These are phyloP conservation scores for Alternaria infectoria DNA, from an alignment of 2,329 filamentous ascomycete species.

Conservation along the genomic window DNA sequence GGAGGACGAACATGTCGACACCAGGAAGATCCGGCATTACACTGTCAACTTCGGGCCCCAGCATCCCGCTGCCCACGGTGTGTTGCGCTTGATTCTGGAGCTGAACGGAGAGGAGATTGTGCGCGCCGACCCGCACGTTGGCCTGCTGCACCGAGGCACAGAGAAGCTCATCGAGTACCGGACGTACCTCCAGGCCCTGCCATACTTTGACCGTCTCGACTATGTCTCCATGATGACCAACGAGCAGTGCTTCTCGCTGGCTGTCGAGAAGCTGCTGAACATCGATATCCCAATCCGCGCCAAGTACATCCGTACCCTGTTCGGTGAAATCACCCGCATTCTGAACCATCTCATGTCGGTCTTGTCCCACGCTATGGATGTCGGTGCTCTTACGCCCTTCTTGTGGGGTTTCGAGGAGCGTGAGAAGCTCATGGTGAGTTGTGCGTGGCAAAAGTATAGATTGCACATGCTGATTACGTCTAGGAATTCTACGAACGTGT, in stretches of 20 bases:
- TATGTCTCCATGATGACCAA: slow-evolving; percentile 99
- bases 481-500: slow-evolving; percentile 99
- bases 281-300: slow-evolving; percentile 93
- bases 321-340: slow-evolving; percentile 91
- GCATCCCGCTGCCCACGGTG: slow-evolving; percentile 97
- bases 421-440: slow-evolving; percentile 94
- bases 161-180: slow-evolving; percentile 99
- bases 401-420: slow-evolving; percentile 99
- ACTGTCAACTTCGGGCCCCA: slow-evolving; percentile 99
- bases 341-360: slow-evolving; percentile 99
- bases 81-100: slow-evolving; percentile 96
- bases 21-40: slow-evolving; percentile 95
- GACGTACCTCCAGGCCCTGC: slow-evolving; percentile 96
- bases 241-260: slow-evolving; percentile 95
- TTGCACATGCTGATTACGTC: slow-evolving; percentile 11
- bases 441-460: neutral
- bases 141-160: slow-evolving; percentile 92
- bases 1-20: slow-evolving; percentile 56
- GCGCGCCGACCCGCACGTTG: slow-evolving; percentile 94
- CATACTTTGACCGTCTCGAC: slow-evolving; percentile 98
- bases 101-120: slow-evolving; percentile 98
- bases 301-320: slow-evolving; percentile 96
- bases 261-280: slow-evolving; percentile 97
- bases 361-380: slow-evolving; percentile 97
- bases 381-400: slow-evolving; percentile 96